These are phyloP conservation scores for Colletotrichum spinosum DNA, from an alignment of 2,329 filamentous ascomycete species.

Conservation along the genomic window DNA sequence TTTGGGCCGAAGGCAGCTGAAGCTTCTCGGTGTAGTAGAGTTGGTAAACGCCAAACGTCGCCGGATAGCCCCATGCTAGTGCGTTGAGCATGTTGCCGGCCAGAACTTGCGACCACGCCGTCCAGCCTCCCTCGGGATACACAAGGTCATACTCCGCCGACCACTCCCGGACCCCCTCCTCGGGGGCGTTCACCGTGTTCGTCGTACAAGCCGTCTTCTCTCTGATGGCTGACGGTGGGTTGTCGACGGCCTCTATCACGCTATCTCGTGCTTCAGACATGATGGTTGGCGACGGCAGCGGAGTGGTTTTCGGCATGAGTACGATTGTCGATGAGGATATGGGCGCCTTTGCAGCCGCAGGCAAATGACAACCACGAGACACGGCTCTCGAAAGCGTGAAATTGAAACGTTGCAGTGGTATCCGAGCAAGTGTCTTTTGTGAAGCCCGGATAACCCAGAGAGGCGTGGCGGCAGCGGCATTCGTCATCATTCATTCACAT, in stretches of 20 bases:
- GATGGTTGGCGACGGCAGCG: not conserved
- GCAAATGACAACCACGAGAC: too few species aligned
- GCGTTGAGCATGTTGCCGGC: conserved; percentile 60
- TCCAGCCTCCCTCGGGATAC: conserved; percentile 57
- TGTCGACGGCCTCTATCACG: conserved; percentile 1
- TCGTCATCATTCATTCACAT: too few species aligned
- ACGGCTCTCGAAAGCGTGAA: too few species aligned
- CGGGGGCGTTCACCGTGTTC: not conserved
- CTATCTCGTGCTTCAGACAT: not conserved
- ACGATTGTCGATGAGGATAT: too few species aligned
- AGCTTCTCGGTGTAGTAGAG: conserved; percentile 57
- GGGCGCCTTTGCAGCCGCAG: too few species aligned
- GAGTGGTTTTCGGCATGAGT: too few species aligned
- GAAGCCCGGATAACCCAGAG: too few species aligned
- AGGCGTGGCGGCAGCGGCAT: too few species aligned
- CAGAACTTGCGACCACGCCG: conserved; percentile 63
- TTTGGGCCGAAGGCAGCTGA: conserved; percentile 48
- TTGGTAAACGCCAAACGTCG: conserved; percentile 66
- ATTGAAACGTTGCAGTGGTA: too few species aligned
- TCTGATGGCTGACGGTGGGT: conserved; percentile 6
- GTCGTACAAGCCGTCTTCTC: conserved; percentile 2
- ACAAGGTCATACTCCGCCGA: conserved; percentile 33
- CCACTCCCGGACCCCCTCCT: conserved; percentile 15
- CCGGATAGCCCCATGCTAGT: conserved; percentile 62
- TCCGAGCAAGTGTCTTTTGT: too few species aligned